These are phyloP conservation scores for Amanita polypyramis DNA, from an alignment of 768 basidiomycete species.

Conservation along the genomic window DNA sequence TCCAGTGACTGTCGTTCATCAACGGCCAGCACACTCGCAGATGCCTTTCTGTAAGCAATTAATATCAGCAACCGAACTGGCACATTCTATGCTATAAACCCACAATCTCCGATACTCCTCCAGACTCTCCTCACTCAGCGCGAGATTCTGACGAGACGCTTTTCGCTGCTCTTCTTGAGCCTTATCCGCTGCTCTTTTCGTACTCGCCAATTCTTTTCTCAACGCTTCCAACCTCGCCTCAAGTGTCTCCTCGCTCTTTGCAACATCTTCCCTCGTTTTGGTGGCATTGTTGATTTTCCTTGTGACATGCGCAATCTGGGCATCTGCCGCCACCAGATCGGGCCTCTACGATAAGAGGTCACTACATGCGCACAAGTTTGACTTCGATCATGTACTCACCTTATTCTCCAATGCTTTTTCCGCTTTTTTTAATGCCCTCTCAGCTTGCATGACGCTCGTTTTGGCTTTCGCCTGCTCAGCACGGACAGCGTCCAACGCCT, in stretches of 20 bases:
- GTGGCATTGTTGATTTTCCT: constrained; percentile 68
- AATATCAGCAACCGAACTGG: neutral
- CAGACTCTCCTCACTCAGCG: constrained; percentile 74
- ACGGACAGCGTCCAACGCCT: constrained; percentile 61
- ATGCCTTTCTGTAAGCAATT: constrained; percentile 49
- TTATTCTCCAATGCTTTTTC: constrained; percentile 84
- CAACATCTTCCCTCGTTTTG: constrained; percentile 51
- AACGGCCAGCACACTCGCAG: constrained; percentile 70
- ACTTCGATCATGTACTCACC: constrained; percentile 26
- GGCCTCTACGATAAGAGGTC: constrained; percentile 51
- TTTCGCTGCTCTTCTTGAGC: constrained; percentile 76
- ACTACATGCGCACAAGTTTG: neutral
- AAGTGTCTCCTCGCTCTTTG: constrained; percentile 37
- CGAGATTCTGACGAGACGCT: constrained; percentile 63
- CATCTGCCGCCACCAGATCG: constrained; percentile 71
- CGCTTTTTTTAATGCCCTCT: constrained; percentile 81
- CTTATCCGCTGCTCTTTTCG: constrained; percentile 59
- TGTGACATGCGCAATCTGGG: constrained; percentile 78
- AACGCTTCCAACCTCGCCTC: constrained; percentile 42
- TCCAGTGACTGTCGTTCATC: constrained; percentile 84
- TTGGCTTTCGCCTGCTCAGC: constrained; percentile 74
- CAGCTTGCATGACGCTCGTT: constrained; percentile 67
- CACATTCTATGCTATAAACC: constrained; percentile 16
- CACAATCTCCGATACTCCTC: constrained; percentile 82
- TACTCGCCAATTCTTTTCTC: constrained; percentile 53